A percentile compares a stretch with the other conserved stretches of the same genome.
Evolutionary conservation across 2,329 filamentous ascomycete species (phyloP).

Genomic region (Reticulascus tulasneorum): DNA sequence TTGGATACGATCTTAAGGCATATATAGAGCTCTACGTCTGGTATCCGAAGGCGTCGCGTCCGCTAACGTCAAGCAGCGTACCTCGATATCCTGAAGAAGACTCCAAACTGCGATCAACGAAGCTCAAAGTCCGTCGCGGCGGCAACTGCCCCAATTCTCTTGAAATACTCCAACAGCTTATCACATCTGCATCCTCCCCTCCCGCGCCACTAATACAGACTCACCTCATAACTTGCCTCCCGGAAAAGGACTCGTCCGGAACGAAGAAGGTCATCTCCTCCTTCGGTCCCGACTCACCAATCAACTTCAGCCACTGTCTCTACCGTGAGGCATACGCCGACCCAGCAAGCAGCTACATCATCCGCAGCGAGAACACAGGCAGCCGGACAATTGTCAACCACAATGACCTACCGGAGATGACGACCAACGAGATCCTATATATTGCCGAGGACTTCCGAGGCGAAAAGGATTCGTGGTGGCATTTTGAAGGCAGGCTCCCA

Average conservation of each 20-base stretch:
- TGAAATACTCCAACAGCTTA: slow-evolving; percentile 64
- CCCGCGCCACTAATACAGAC: slow-evolving; percentile 19
- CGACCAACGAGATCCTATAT: slow-evolving; percentile 51
- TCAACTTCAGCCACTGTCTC: slow-evolving; percentile 54
- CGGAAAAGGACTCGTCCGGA: slow-evolving; percentile 46
- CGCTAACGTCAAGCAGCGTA: slow-evolving; percentile 50
- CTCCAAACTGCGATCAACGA: slow-evolving; percentile 65
- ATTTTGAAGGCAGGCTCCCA: slow-evolving; percentile 64
- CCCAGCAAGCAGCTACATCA: slow-evolving; percentile 66
- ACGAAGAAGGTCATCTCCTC: slow-evolving; percentile 50
- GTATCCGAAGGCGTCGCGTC: neutral
- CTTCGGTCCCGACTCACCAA: slow-evolving; percentile 37
- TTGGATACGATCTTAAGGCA: slow-evolving; percentile 67
- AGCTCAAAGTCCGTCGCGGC: slow-evolving; percentile 56
- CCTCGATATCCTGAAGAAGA: slow-evolving; percentile 67
- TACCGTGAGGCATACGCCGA: slow-evolving; percentile 51
- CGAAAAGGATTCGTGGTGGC: slow-evolving; percentile 55
- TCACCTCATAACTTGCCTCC: slow-evolving; percentile 51
- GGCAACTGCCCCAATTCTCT: slow-evolving; percentile 72
- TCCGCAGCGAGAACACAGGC: slow-evolving; percentile 55
- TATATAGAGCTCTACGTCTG: slow-evolving; percentile 17
- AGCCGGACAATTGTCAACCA: slow-evolving; percentile 69
- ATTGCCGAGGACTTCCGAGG: slow-evolving; percentile 34
- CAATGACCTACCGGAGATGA: slow-evolving; percentile 67
- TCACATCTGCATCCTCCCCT: slow-evolving; percentile 20